These are phyloP conservation scores for Asterella californica DNA, from an alignment of 225 moss, liverwort and hornwort species.

Conservation along the genomic window DNA sequence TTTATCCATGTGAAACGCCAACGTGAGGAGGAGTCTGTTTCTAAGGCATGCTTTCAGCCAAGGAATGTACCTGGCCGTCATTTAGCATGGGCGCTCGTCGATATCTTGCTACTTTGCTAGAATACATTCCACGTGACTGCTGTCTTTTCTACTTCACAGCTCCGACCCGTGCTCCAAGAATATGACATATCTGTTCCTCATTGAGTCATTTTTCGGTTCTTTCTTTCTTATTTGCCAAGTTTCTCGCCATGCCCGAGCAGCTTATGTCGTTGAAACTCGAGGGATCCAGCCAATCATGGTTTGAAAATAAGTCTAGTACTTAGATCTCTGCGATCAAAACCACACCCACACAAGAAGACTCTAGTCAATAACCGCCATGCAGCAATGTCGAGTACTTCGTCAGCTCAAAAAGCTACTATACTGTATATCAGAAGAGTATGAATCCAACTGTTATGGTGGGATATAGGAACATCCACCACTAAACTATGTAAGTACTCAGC, in stretches of 20 bases:
- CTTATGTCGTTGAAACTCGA: not conserved
- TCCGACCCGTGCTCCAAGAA: conserved; percentile 11
- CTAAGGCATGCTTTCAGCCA: not conserved
- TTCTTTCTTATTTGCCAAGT: conserved; percentile 4
- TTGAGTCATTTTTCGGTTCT: not conserved
- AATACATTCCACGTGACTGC: conserved; percentile 6
- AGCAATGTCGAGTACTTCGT: not conserved
- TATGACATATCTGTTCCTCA: not conserved
- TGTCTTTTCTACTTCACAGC: not conserved
- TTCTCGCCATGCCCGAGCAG: not conserved
- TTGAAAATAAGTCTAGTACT: conserved; percentile 1
- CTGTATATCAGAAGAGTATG: too few species aligned
- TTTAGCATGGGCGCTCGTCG: conserved; percentile 1
- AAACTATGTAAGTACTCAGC: not conserved
- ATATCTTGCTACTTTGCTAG: not conserved
- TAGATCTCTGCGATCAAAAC: conserved; percentile 3
- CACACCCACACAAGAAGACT: not conserved
- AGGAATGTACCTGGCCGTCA: conserved; percentile 16
- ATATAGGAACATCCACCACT: not conserved
- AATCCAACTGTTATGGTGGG: not conserved
- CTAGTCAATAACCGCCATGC: not conserved
- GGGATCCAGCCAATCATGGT: not conserved
- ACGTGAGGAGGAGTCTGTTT: not conserved
- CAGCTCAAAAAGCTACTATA: not conserved
- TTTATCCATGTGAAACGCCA: not conserved